Conservation (phyloP, 2,329 filamentous ascomycete species). For the Ophiostoma quercus region DNA sequence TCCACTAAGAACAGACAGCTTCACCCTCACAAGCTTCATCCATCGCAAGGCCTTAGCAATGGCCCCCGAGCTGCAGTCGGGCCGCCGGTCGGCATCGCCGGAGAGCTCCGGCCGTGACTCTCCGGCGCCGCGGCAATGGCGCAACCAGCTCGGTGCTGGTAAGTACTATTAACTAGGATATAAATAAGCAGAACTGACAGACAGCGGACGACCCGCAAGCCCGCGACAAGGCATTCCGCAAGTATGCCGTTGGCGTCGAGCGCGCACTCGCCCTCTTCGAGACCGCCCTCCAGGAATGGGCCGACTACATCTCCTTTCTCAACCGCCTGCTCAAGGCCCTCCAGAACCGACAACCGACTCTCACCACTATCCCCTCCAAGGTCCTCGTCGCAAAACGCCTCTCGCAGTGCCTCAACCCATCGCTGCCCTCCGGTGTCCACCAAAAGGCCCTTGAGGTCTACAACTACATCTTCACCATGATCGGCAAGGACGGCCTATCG, state of each 20-base stretch:
- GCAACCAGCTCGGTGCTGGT: constrained; percentile 74
- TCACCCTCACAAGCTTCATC: constrained; percentile 5
- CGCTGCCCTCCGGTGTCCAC: constrained; percentile 90
- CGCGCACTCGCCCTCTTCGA: constrained; percentile 86
- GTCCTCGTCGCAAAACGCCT: constrained; percentile 79
- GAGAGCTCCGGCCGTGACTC: constrained; percentile 79
- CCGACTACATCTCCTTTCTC: constrained; percentile 96
- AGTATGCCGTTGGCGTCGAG: constrained; percentile 85
- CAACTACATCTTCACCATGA: constrained; percentile 76
- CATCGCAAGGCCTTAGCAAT: constrained; percentile 37
- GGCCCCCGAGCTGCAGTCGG: constrained; percentile 57
- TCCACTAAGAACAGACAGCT: background rate
- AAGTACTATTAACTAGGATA: background rate
- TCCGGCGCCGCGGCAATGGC: constrained; percentile 69
- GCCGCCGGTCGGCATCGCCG: constrained; percentile 62
- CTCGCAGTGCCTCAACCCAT: constrained; percentile 90
- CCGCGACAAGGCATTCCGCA: constrained; percentile 68
- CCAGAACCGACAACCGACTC: constrained; percentile 72
- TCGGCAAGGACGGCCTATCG: constrained; percentile 74
- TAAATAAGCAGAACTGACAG: background rate
- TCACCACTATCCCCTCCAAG: constrained; percentile 73
- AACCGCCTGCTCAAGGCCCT: constrained; percentile 89
- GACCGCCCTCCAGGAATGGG: constrained; percentile 93
- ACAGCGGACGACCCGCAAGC: constrained; percentile 46
- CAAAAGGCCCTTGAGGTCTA: constrained; percentile 97